Conservation (phyloP, 768 basidiomycete genomes). For the Boletus coccyginus region DNA sequence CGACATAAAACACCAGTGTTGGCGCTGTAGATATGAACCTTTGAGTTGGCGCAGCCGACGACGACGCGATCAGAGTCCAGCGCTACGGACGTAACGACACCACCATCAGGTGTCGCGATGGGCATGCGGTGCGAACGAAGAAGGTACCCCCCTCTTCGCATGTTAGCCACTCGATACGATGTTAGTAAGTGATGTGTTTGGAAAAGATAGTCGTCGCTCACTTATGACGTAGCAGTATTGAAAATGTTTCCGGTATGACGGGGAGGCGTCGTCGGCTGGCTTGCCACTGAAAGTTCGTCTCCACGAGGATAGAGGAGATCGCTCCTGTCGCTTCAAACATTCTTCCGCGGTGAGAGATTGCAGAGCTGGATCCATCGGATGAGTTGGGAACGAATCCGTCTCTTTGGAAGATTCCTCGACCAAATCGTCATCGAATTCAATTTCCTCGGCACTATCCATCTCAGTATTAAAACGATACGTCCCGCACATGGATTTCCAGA, state of each 20-base stretch:
- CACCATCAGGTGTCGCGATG: constrained; percentile 42
- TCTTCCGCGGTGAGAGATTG: constrained; percentile 37
- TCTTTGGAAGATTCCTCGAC: constrained; percentile 34
- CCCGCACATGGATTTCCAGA: constrained; percentile 79
- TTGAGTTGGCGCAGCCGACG: constrained; percentile 82
- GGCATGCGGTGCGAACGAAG: constrained; percentile 62
- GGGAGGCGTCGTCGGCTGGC: not conserved
- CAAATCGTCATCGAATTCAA: constrained; percentile 25
- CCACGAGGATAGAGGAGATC: constrained; percentile 25
- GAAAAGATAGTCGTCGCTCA: constrained; percentile 33
- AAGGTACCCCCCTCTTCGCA: constrained; percentile 72
- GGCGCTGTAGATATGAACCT: constrained; percentile 84
- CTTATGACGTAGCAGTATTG: constrained; percentile 69
- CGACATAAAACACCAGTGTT: constrained; percentile 70
- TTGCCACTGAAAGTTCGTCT: constrained; percentile 13
- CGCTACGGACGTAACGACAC: constrained; percentile 84
- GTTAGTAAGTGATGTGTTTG: not conserved
- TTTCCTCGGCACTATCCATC: constrained; percentile 18
- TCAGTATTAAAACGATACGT: constrained; percentile 46
- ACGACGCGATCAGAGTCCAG: constrained; percentile 83
- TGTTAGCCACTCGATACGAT: constrained; percentile 61
- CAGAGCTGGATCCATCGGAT: constrained; percentile 41
- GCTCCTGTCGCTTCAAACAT: constrained; percentile 28
- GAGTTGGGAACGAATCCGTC: constrained; percentile 31
- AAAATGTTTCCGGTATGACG: constrained; percentile 69